Evolutionary conservation across 2,329 filamentous ascomycete genomes (phyloP), one percentile per base, ranked within the genome.

Genomic region (Plectosphaerella cucumerina): DNA sequence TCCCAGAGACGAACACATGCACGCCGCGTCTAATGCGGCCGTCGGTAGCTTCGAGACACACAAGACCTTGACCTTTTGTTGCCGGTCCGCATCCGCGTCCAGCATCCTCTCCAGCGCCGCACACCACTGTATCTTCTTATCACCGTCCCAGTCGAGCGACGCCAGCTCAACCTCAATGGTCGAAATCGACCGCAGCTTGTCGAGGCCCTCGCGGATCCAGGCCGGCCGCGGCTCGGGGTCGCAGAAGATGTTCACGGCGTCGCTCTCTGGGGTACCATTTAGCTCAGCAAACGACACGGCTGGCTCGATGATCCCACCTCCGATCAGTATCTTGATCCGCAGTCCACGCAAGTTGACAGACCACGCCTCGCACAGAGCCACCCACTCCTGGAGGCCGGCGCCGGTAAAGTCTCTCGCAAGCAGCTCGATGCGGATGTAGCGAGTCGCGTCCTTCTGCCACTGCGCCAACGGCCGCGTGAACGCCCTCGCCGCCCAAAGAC

Each of bases 401-500:
- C 57, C 59, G 3, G 59, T 58, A 9, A 76, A 58, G 50, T 77
- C 72, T 10, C 62, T 57, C 1, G 62, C 63, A 18, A 70, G 59
- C 11, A 75, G 60, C 51, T 78, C 73, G 1, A 78, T 58, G 1
- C 71, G 60, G 3, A 68, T 65, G 46, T 65, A 71, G 10, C 74
- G 66, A 58, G 78, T 56, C 2, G 57, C 54, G n/a, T 57, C 57
- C 4, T 62, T 60, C 64, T 79, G 75, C 76, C 76, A 78, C 3
- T 62, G 55, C 33, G 50, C 49, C 21, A 74, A 57, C 3, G 58
- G 57, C 14, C 61, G 54, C 2, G 67, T 62, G 49, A 75, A 71
- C 1, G 63, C 60, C 9, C 65, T 57, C 0, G 73, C 74, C 1
- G 72, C 66, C 57, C 68, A 68, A 4, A 75, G 57, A 0, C 74